Conservation (phyloP, 352 stramenopile genomes). For the Pythium brachiatum region DNA sequence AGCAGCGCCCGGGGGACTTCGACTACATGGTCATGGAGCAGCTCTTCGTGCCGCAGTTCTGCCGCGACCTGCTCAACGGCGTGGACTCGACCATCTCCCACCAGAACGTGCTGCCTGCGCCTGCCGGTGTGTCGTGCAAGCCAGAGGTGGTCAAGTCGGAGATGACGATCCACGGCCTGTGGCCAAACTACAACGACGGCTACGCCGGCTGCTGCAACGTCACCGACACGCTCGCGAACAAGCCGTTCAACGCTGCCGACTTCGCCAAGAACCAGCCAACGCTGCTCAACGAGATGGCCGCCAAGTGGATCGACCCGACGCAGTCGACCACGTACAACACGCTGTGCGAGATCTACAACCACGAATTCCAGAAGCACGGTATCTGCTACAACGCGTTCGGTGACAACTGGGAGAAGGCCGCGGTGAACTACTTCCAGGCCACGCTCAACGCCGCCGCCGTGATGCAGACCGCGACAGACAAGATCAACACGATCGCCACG, state of each 20-base stretch:
- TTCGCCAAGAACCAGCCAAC: slow-evolving; percentile 45
- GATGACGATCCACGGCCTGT: slow-evolving; percentile 75
- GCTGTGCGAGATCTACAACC: slow-evolving; percentile 81
- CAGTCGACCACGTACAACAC: slow-evolving; percentile 47
- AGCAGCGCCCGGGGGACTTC: slow-evolving; percentile 62
- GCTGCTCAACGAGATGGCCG: slow-evolving; percentile 53
- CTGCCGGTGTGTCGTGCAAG: slow-evolving; percentile 49
- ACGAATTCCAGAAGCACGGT: slow-evolving; percentile 85
- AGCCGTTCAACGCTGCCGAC: slow-evolving; percentile 45
- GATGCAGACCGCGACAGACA: slow-evolving; percentile 33
- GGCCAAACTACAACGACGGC: slow-evolving; percentile 75
- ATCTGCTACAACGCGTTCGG: slow-evolving; percentile 65
- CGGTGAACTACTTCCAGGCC: slow-evolving; percentile 64
- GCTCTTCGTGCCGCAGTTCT: slow-evolving; percentile 80
- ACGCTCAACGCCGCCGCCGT: slow-evolving; percentile 52
- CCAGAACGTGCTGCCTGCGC: slow-evolving; percentile 72
- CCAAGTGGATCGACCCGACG: slow-evolving; percentile 68
- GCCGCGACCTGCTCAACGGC: slow-evolving; percentile 64
- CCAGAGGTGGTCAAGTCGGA: slow-evolving; percentile 40
- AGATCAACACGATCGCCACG: slow-evolving; percentile 59
- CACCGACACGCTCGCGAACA: slow-evolving; percentile 50
- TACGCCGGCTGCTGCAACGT: slow-evolving; percentile 75
- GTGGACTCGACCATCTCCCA: slow-evolving; percentile 78
- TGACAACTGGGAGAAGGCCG: slow-evolving; percentile 44
- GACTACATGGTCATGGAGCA: slow-evolving; percentile 79